Conservation (phyloP, 176 grass and related monocot species). For the Oryza meyeriana region DNA sequence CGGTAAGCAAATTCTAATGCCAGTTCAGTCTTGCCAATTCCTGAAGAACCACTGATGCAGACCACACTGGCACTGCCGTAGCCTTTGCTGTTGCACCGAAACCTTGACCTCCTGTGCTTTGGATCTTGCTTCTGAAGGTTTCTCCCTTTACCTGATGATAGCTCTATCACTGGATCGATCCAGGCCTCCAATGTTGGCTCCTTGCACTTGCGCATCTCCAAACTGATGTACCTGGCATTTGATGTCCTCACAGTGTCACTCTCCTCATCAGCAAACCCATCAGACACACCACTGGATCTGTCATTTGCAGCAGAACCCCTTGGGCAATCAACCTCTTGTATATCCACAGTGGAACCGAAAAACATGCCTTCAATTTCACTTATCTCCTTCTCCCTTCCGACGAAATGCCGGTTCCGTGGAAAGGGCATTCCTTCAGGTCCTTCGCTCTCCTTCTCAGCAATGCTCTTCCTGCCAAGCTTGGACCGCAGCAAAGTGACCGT, state of each 20-base stretch:
- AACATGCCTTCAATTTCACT: constrained; percentile 76
- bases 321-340: constrained; percentile 71
- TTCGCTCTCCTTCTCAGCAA: constrained; percentile 64
- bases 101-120: constrained; percentile 73
- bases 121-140: constrained; percentile 76
- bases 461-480: constrained; percentile 86
- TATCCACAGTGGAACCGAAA: constrained; percentile 64
- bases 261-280: constrained; percentile 91
- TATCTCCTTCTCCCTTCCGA: constrained; percentile 94
- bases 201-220: constrained; percentile 95
- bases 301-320: constrained; percentile 44
- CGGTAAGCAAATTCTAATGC: constrained; percentile 88
- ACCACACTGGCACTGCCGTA: constrained; percentile 49
- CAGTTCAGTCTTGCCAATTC: constrained; percentile 90
- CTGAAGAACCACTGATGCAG: constrained; percentile 74
- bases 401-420: constrained; percentile 76
- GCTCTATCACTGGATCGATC: constrained; percentile 90
- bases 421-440: constrained; percentile 58
- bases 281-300: constrained; percentile 69
- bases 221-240: constrained; percentile 69
- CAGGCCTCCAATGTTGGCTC: constrained; percentile 93
- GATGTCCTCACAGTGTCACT: constrained; percentile 63
- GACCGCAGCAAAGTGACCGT: constrained; percentile 56
- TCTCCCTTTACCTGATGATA: constrained; percentile 69
- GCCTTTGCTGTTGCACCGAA: constrained; percentile 55